Evolutionary conservation across 2,329 filamentous ascomycete genomes (phyloP).

Genomic region (Purpureocillium takamizusanense): DNA sequence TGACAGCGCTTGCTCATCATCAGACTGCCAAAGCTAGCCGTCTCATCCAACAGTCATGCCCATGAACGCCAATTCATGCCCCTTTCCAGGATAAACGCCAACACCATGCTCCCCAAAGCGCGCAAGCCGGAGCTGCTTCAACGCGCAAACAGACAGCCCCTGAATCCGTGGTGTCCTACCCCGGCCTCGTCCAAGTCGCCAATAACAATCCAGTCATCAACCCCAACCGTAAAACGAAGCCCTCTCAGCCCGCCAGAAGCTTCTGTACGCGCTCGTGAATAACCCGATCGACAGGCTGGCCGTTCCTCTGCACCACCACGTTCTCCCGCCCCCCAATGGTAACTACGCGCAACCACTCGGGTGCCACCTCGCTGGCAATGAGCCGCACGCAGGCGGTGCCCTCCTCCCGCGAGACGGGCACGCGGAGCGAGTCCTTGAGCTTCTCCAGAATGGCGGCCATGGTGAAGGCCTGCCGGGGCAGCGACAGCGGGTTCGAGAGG

Average conservation of each 20-base stretch:
- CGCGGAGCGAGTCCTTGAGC: constrained; percentile 57
- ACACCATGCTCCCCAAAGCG: constrained; percentile 5
- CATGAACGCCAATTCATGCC: no score
- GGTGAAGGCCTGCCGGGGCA: constrained; percentile 54
- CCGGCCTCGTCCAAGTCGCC: no score
- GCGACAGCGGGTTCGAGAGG: constrained; percentile 36
- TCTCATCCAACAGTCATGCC: no score
- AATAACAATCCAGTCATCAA: no score
- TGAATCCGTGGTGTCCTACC: not conserved
- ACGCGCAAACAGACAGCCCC: not conserved
- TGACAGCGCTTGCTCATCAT: no score
- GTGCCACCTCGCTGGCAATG: constrained; percentile 44
- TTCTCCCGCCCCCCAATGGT: constrained; percentile 45
- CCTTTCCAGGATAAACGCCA: no score
- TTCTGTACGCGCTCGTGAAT: constrained; percentile 27
- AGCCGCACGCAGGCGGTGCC: constrained; percentile 39
- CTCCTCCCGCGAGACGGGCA: constrained; percentile 44
- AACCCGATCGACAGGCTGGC: constrained; percentile 27
- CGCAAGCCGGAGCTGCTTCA: not conserved
- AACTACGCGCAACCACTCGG: constrained; percentile 46
- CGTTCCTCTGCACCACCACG: constrained; percentile 42
- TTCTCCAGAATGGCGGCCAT: constrained; percentile 55
- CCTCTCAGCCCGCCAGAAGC: constrained; percentile 15
- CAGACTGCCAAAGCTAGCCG: no score
- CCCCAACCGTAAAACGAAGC: no score